These are phyloP conservation scores for Jackrogersella multiformis DNA, from an alignment of 495 filamentous ascomycete species.

Conservation along the genomic window DNA sequence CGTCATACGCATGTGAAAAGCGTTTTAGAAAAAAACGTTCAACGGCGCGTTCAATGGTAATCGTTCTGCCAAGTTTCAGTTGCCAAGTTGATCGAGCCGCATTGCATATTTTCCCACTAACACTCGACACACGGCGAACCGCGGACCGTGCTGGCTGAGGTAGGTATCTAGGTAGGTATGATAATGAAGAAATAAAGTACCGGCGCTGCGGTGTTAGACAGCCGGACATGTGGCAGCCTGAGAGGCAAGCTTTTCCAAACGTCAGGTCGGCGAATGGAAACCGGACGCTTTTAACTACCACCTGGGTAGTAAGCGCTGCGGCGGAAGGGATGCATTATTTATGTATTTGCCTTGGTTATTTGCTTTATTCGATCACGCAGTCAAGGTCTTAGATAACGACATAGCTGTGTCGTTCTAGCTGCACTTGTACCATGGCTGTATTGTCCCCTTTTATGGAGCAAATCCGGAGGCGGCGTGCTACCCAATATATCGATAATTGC, in stretches of 20 bases:
- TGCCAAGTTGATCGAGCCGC: slow-evolving; percentile 37
- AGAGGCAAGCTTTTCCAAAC: slow-evolving; percentile 21
- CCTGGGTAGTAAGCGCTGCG: slow-evolving; percentile 30
- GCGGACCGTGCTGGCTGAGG: neutral
- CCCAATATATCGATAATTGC: slow-evolving; percentile 20
- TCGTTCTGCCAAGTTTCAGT: slow-evolving; percentile 28
- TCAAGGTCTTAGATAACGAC: slow-evolving; percentile 25
- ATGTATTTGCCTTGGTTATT: slow-evolving; percentile 10
- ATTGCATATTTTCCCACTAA: slow-evolving; percentile 33
- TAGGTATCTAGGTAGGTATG: neutral
- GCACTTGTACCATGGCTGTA: too few species aligned
- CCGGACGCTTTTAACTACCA: slow-evolving; percentile 8
- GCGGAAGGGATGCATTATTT: slow-evolving; percentile 38
- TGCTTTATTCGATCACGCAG: slow-evolving; percentile 34
- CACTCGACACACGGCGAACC: slow-evolving; percentile 18
- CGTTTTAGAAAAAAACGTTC: slow-evolving; percentile 6
- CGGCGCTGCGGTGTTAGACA: neutral
- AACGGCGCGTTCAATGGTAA: slow-evolving; percentile 4
- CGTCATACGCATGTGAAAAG: neutral
- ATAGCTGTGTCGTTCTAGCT: too few species aligned
- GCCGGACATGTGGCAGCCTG: slow-evolving; percentile 41
- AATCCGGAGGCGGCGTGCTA: slow-evolving; percentile 13
- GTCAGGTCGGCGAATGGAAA: slow-evolving; percentile 25
- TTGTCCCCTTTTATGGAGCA: slow-evolving; percentile 7
- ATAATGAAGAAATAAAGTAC: neutral